These are phyloP conservation scores for Entomortierella chlamydospora DNA, from an alignment of 192 early-diverging fungal species.

Conservation along the genomic window DNA sequence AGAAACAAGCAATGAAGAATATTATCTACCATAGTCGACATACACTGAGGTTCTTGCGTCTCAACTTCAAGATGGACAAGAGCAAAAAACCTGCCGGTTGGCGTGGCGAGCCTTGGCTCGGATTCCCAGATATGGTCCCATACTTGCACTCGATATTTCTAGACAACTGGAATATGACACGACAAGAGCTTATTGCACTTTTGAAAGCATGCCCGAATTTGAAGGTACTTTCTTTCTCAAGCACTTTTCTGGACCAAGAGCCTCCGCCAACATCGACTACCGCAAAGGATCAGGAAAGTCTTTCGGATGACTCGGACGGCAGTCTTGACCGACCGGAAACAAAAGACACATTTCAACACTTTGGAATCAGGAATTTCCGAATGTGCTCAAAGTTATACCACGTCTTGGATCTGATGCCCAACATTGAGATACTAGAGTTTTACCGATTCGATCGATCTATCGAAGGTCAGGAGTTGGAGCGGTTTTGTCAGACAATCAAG, in stretches of 20 bases:
- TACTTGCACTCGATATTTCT: conserved; percentile 16
- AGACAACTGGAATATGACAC: conserved; percentile 21
- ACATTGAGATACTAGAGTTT: conserved; percentile 24
- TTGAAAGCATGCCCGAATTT: conserved; percentile 23
- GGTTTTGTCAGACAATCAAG: conserved; percentile 21
- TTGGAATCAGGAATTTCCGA: conserved; percentile 16
- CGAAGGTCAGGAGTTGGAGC: background rate
- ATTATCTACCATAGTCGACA: conserved; percentile 10
- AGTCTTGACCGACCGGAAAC: background rate
- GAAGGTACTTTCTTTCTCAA: conserved; percentile 10
- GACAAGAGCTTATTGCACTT: conserved; percentile 8
- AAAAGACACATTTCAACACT: conserved; percentile 20
- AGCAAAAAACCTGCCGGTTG: background rate
- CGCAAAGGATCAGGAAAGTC: background rate
- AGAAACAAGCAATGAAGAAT: background rate
- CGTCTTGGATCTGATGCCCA: conserved; percentile 25
- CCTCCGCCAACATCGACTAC: background rate
- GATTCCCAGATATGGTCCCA: conserved; percentile 2
- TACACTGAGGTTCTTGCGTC: conserved; percentile 11
- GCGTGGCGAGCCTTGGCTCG: conserved; percentile 10
- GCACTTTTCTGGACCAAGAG: conserved; percentile 3
- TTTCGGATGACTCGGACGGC: background rate
- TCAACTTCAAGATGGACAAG: conserved; percentile 11
- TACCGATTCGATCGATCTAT: conserved; percentile 27
- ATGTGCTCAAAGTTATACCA: conserved; percentile 28